Evolutionary conservation across 768 basidiomycete species (phyloP).

Genomic region (Xerocomellus amylosporus): DNA sequence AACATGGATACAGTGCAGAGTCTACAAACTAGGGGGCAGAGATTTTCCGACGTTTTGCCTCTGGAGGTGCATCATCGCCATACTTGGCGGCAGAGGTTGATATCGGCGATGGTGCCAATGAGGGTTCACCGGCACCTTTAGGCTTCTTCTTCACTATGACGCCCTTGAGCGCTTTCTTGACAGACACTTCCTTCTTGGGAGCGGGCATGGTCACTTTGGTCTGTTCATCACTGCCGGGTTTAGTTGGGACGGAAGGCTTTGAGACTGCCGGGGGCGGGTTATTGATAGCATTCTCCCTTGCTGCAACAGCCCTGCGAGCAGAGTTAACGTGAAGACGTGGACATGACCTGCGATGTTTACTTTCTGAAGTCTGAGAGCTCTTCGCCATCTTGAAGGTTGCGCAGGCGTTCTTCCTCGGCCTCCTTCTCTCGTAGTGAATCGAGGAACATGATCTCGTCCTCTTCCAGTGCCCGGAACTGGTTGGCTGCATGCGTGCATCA

Average conservation of each 20-base stretch:
- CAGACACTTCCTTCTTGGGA: conserved; percentile 51
- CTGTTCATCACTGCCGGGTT: conserved; percentile 28
- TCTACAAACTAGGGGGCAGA: conserved; percentile 29
- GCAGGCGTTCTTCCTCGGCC: conserved; percentile 70
- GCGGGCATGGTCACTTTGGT: conserved; percentile 29
- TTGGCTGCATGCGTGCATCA: conserved; percentile 51
- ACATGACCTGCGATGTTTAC: conserved; percentile 39
- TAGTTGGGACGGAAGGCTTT: conserved; percentile 30
- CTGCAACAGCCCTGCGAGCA: conserved; percentile 60
- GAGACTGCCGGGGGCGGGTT: conserved; percentile 36
- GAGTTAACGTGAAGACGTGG: conserved; percentile 10
- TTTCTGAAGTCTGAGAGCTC: conserved; percentile 77
- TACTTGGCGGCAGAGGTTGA: conserved; percentile 21
- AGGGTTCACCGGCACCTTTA: conserved; percentile 34
- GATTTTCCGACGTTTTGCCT: conserved; percentile 60
- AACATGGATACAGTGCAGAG: conserved; percentile 11
- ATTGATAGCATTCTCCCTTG: conserved; percentile 53
- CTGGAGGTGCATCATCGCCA: conserved; percentile 33
- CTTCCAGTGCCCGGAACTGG: conserved; percentile 85
- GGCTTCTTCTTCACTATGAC: conserved; percentile 77
- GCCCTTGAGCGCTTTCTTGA: conserved; percentile 69
- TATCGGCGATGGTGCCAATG: conserved; percentile 19
- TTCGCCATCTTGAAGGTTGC: conserved; percentile 72
- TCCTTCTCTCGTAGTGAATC: conserved; percentile 78
- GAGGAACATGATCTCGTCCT: conserved; percentile 87